Conservation (phyloP, 2,329 filamentous ascomycete genomes). For the Arthrobotrys iridis region DNA sequence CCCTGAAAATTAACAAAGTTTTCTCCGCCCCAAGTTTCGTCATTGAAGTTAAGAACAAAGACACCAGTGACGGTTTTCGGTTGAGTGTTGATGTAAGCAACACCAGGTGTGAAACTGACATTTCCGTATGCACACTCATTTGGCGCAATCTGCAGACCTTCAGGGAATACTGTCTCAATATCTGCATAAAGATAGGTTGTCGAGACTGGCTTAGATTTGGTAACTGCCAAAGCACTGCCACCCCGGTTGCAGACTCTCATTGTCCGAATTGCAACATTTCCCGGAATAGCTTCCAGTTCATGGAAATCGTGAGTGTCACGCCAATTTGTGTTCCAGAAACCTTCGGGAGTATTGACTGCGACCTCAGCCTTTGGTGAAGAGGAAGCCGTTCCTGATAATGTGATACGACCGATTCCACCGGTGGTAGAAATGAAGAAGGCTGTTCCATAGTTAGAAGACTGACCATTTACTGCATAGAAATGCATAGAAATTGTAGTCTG, state of each 20-base stretch:
- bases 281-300: constrained; percentile 47
- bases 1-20: constrained; percentile 60
- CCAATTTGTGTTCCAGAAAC: constrained; percentile 60
- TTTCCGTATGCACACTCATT: constrained; percentile 59
- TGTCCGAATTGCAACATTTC: constrained; percentile 59
- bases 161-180: constrained; percentile 48
- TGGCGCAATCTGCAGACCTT: constrained; percentile 58
- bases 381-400: constrained; percentile 60
- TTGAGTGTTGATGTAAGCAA: constrained; percentile 39
- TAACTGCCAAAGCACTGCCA: constrained; percentile 61
- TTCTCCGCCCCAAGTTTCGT: constrained; percentile 62
- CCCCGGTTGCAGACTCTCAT: constrained; percentile 62
- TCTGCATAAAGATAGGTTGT: constrained; percentile 47
- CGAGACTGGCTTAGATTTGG: constrained; percentile 60
- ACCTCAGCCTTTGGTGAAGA: constrained; percentile 61
- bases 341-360: constrained; percentile 60
- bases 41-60: constrained; percentile 64
- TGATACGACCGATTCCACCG: constrained; percentile 60
- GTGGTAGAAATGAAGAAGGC: constrained; percentile 61
- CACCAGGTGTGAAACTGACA: constrained; percentile 59
- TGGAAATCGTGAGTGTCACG: constrained; percentile 33
- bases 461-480: constrained; percentile 59
- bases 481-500: constrained; percentile 60
- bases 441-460: constrained; percentile 60
- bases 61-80: constrained; percentile 58